Evolutionary conservation across 2,329 filamentous ascomycete genomes (phyloP), one percentile per base, ranked within the genome.

Genomic region (Fusarium keratoplasticum): DNA sequence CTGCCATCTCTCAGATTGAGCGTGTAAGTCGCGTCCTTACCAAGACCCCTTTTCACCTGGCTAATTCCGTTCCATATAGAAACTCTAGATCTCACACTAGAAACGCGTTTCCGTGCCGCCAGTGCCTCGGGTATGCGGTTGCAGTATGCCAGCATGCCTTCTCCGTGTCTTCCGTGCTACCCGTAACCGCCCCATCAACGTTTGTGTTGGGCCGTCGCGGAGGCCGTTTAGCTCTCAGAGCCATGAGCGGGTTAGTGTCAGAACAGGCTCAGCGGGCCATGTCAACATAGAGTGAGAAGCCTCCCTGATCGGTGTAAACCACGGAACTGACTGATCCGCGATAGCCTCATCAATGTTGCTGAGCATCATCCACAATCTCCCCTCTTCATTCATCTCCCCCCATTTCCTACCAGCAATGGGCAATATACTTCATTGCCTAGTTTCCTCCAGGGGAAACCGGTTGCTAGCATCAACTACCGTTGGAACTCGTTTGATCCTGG

Each of bases 401-500:
- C 88, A 0, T 85, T 84, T 54, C 82, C 87, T 14, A 79, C 81
- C 35, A 67, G 69, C 9, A 68, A 81, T 60, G 69, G 74, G 9
- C 69, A 76, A 3, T 70, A 74, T 14, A 65, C 75, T 11, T 67
- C 81, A 35, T 73, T 88, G 27, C 85, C 87, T 31, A 73, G 72
- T 11, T 87, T 87, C 67, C 80, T 86, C 35, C 81, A 78, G 14
- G 80, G 79, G 16, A 83, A 83, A 38, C 85, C 89, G 2, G 84
- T 88, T 0, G 89, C 86, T 7, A 85, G 86, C 64, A 88, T 92
- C 77, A 88, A 90, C 77, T 92, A 92, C 78, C 85, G 90, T 18
- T 92, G 90, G 90, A 78, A 78, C 9, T 79, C 67, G 5, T 71
- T 69, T 20, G 76, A 77, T 57, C 68, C 25, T 27, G 42, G 36